Conservation (phyloP, 192 early-diverging fungal species). For the Spizellomyces sp. region DNA sequence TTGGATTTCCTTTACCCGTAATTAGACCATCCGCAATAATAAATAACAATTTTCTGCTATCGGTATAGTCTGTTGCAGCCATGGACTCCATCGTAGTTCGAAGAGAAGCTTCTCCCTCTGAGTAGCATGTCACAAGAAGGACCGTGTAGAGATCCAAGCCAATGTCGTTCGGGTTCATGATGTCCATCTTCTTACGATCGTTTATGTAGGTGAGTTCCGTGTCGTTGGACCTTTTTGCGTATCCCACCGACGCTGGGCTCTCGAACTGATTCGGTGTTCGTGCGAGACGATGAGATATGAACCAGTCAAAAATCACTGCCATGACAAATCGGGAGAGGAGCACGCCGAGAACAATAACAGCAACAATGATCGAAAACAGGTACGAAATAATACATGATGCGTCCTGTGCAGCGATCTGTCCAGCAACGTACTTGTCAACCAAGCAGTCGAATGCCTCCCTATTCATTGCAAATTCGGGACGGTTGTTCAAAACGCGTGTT, state of each 20-base stretch:
- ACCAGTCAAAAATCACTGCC: constrained; percentile 51
- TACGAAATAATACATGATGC: constrained; percentile 28
- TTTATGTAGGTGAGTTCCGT: neutral
- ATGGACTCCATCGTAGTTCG: constrained; percentile 87
- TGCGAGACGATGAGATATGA: constrained; percentile 43
- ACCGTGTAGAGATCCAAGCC: constrained; percentile 48
- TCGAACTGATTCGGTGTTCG: constrained; percentile 31
- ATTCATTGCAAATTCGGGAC: neutral
- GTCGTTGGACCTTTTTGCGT: neutral
- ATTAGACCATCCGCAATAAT: constrained; percentile 92
- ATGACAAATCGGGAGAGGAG: constrained; percentile 48
- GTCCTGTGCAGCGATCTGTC: constrained; percentile 17
- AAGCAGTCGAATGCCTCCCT: constrained; percentile 34
- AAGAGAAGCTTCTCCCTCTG: constrained; percentile 65
- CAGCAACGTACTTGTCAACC: constrained; percentile 28
- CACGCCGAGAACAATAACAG: constrained; percentile 37
- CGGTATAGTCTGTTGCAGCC: constrained; percentile 79
- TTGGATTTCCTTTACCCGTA: constrained; percentile 80
- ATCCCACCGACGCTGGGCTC: neutral
- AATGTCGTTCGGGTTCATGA: constrained; percentile 9
- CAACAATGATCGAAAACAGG: constrained; percentile 26
- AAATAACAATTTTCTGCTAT: constrained; percentile 83
- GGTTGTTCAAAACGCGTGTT: constrained; percentile 34
- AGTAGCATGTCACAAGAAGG: constrained; percentile 92
- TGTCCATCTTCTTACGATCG: neutral